Percentiles rank a stretch among this genome's conserved stretches.
phyloP scores from a whole-genome alignment of 768 basidiomycete species.

The Leccinum obscurum region DNA sequence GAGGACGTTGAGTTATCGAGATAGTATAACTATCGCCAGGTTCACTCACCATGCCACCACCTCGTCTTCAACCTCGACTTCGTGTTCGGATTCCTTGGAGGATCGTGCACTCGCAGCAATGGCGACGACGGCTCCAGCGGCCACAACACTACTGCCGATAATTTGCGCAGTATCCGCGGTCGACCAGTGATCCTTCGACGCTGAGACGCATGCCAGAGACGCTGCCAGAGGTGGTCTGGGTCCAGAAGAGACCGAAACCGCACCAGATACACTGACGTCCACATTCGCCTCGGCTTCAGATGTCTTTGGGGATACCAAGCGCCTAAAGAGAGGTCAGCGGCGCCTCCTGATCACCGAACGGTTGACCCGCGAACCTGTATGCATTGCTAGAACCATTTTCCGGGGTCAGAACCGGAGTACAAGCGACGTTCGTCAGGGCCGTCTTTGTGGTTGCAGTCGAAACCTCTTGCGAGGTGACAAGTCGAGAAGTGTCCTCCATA shows the following conservation, averaged over 20 bases:
- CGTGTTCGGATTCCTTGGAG: not conserved
- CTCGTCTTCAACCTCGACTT: not conserved
- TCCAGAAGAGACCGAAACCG: not conserved
- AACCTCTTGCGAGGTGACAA: not conserved
- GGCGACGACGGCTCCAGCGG: not conserved
- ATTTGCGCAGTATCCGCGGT: not conserved
- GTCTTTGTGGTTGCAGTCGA: not conserved
- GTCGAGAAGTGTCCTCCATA: not conserved
- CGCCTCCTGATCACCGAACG: not conserved
- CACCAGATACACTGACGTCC: not conserved
- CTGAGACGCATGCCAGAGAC: not conserved
- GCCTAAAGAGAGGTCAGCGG: not conserved
- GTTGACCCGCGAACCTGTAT: conserved; percentile 6
- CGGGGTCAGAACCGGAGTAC: not conserved
- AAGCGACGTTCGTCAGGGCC: not conserved
- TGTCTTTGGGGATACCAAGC: not conserved
- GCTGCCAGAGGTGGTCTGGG: not conserved
- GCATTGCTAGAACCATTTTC: not conserved
- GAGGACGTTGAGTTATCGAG: not conserved
- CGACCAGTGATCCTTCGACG: not conserved
- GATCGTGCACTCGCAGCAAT: not conserved
- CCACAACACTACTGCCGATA: not conserved
- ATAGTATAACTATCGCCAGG: not conserved
- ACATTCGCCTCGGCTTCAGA: not conserved
- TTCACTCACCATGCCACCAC: conserved; percentile 7